Evolutionary conservation across 495 filamentous ascomycete species (phyloP), one percentile per base, ranked within the genome.

Genomic region (Delitschia confertaspora): DNA sequence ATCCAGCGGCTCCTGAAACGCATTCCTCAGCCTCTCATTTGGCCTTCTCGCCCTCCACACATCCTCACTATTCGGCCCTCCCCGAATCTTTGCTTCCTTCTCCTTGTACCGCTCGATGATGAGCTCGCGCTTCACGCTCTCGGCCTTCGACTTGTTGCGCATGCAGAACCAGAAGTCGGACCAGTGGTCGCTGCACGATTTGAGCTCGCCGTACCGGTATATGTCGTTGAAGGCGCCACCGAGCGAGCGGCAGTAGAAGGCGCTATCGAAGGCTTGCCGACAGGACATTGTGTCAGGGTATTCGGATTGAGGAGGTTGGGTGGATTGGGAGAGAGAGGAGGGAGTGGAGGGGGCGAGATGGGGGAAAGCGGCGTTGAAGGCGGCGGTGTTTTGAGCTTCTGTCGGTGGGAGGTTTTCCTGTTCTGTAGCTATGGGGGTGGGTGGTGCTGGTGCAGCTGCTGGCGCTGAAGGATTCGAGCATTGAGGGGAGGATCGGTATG

Each of bases 141-240:
- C 55, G 4, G 53, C 29, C 60, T 71, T 63, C 30, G 60, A 52
- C 65, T 75, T 74, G n/a, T 78, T 79, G 42, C 82, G 79, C 85
- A 98, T 93, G 69, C 91, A 98, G 65, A 94, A 83, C 78, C 89
- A 86, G 67, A 91, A 95, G 60, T 89, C 81, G 51, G 78, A 70
- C 84, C 87, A 93, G 32, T 83, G 79, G 51, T 89, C 79, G 20
- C 66, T 67, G 69, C 91, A 98, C 7, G 73, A 68, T 2, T 79
- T 75, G 33, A 91, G 50, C 29, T 60, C 63, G 42, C 91, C 91
- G 61, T 84, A 79, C 29, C 91, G 83, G 72, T 98, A 98, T 6
- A 96, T 69, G 50, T 80, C 75, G 49, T 78, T 71, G 66, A 88
- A 91, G 59, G 95, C 86, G 0, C 88, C 84, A 18, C 88, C 91